Conservation (phyloP, 306 rosid species). For the Rosa rugosa region DNA sequence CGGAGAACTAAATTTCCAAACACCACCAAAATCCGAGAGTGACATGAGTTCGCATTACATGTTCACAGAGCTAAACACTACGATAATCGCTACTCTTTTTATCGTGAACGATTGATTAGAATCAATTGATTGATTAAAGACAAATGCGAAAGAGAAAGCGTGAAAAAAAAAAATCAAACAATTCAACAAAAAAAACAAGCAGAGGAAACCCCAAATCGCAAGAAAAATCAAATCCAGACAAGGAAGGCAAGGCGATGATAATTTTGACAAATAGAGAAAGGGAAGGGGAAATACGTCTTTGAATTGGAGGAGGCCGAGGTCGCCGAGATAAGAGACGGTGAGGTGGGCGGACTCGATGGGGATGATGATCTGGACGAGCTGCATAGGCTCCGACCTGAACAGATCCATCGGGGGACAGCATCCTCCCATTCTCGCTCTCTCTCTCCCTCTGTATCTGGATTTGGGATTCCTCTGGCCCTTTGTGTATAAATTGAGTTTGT, state of each 20-base stretch:
- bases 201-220: neutral
- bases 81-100: neutral
- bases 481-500: neutral
- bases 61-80: neutral
- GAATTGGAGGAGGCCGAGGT: conserved; percentile 89
- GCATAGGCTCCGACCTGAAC: conserved; percentile 98
- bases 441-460: neutral
- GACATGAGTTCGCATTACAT: neutral
- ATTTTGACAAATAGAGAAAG: neutral
- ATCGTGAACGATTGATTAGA: neutral
- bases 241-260: too few relatives aligned
- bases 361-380: conserved; percentile 91
- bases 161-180: neutral
- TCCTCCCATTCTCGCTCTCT: conserved; percentile 58
- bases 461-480: neutral
- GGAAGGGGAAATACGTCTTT: conserved; percentile 51
- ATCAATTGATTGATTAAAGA: neutral
- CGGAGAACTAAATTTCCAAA: neutral
- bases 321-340: conserved; percentile 93
- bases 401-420: conserved; percentile 98
- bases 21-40: neutral
- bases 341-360: conserved; percentile 92
- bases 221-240: neutral
- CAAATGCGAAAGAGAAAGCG: neutral
- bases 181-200: neutral